Evolutionary conservation across 2,329 filamentous ascomycete species (phyloP), one percentile per base, ranked within the genome.

Genomic region (Penicillium olsonii): DNA sequence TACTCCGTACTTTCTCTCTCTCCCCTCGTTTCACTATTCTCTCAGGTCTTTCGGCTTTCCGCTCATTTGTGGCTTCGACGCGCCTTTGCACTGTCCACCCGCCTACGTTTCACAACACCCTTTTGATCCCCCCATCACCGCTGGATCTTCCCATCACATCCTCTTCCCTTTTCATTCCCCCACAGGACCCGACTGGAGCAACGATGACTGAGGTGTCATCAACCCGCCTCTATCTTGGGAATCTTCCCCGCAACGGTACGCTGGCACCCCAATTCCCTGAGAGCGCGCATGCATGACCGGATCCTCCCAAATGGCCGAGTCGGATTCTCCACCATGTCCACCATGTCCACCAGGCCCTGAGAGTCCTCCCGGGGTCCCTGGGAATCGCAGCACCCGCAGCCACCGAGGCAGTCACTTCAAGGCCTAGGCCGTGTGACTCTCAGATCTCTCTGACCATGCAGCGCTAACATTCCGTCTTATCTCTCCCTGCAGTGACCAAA

Each of bases 151-250:
- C 39, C 37, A 38, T 50, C 50, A 45, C 42, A n/a, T 48, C 35
- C 44, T 43, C 29, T 38, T 35, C n/a, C 48, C 27, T 42, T n/a
- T n/a, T n/a, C 15, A 33, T 37, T 42, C 18, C 29, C 39, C 44
- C 29, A 46, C 45, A 47, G 44, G 45, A 45, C 42, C 35, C 49
- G 15, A 46, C 52, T 43, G 45, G 51, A 53, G 48, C 60, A 65
- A 56, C 60, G 64, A 91, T 90, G 84, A 87, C 84, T 67, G 90
- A 96, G 78, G 92, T 96, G 62, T 96, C 91, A 57, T 87, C 88
- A 62, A 97, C 92, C 69, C 85, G 94, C 78, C 88, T 97, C 64
- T 99, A 97, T 79, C 80, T 97, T 78, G 92, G 92, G 76, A 97
- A 97, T 78, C 87, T 99, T 73, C 92, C 94, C 75, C 90, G 91